Evolutionary conservation across 495 filamentous ascomycete genomes (phyloP), one percentile per base, ranked within the genome.

Genomic region (Cercophora sp.): DNA sequence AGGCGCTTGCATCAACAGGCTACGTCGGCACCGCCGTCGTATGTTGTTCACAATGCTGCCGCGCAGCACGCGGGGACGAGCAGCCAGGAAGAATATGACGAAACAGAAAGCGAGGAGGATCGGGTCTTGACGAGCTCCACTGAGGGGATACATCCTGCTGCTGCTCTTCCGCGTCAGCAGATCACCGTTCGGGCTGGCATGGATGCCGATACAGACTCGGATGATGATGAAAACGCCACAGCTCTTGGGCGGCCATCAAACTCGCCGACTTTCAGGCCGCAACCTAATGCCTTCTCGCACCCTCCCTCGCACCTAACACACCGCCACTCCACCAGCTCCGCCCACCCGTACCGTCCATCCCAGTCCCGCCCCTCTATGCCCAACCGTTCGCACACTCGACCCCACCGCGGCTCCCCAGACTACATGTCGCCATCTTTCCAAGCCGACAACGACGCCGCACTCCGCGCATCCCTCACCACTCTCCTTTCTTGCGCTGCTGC

Each of bases 401-500:
- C 67, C 23, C 75, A 76, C 47, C 82, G 84, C 37, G 62, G 62
- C 26, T 61, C 74, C 0, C 79, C 73, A 51, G 78, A 79, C 61
- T 78, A 85, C 61, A 81, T 90, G 54, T 85, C 87, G 1, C 87
- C 91, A 1, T 83, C 85, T 3, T 81, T 89, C 61, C 85, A 86
- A 55, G 82, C 87, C 20, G 91, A 96, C 49, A 90, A 96, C 58
- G 93, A 98, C 65, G 92, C 89, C 20, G 93, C 91, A 0, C 81
- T 98, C 1, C 84, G 93, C 31, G 90, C 93, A 5, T 94, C 88
- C 50, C 76, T 98, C 3, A 95, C 91, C 5, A 98, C 93, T 2
- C 80, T 98, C n/a, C 81, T 98, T 4, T 95, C 90, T 35, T 91
- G 88, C 63, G 93, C 89, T 1, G 91, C 92, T 1, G 91, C 90